Conservation (phyloP, 163 green algal species). For the Chloroidium sp. region DNA sequence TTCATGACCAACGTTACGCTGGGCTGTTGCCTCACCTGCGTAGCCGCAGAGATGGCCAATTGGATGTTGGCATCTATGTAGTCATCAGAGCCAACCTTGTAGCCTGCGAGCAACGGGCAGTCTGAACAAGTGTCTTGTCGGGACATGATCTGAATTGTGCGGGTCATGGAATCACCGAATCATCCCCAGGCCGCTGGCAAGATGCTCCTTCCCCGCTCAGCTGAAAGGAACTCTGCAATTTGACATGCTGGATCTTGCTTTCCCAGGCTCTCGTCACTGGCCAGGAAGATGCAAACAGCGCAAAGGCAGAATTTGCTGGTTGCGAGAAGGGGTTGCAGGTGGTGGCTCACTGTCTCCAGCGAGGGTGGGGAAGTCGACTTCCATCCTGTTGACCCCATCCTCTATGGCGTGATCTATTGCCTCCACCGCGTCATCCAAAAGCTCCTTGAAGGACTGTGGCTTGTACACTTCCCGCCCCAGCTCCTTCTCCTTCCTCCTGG, state of each 20-base stretch:
- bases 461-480: conserved; percentile 46
- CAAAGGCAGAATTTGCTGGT: neutral
- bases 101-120: conserved; percentile 36
- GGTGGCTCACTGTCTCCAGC: conserved; percentile 58
- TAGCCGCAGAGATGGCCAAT: conserved; percentile 62
- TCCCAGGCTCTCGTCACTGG: too few species aligned
- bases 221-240: too few species aligned
- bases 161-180: too few species aligned
- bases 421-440: conserved; percentile 59
- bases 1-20: neutral
- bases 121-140: neutral
- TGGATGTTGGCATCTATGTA: conserved; percentile 92
- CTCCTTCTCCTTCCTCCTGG: neutral
- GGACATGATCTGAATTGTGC: neutral
- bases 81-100: conserved; percentile 77
- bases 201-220: too few species aligned
- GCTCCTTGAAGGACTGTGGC: conserved; percentile 55
- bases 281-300: too few species aligned
- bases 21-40: conserved; percentile 24
- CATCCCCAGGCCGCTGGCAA: too few species aligned
- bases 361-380: conserved; percentile 84
- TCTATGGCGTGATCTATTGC: conserved; percentile 45
- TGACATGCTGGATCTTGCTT: too few species aligned
- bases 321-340: neutral
- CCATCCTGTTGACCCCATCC: conserved; percentile 56